Base-by-base conservation (phyloP, 345 rosid genomes). In the Iberis pinnata region DNA sequence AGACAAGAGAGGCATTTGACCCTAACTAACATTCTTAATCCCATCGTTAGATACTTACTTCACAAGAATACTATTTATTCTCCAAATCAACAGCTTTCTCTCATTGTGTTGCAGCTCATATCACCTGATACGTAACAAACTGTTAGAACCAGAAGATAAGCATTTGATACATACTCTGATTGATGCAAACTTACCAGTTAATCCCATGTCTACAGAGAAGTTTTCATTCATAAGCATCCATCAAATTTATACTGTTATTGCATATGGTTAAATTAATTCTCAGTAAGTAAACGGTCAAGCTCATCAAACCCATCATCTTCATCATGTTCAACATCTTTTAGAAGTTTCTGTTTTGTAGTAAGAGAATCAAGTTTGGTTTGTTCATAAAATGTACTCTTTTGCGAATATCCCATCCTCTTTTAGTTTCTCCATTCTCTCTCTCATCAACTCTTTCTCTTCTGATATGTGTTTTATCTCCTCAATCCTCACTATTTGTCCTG, bases 381-480 rank as follows among this genome's bases (percentile, higher is more conserved):
- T 16, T 68, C 69, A 65, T 73, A 61, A 32, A 80, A 75, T 41
- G 40, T 31, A 42, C 73, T 64, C 67, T 52, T 84, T 67, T 78
- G 74, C 49, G 9, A 60, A 58, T 72, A n/a, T 73, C 95, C 93
- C 88, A 32, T 72, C 58, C 62, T 67, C 95, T 27, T 56, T 52
- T 29, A 77, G 35, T 48, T 64, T 77, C 64, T 55, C 80, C 67
- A 77, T 29, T 56, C 18, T 64, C 33, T 75, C 78, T 19, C 79
- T 80, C 24, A 80, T 24, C 32, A 52, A 52, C 51, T 71, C 75
- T 68, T 68, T 69, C 32, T 73, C 79, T 22, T 69, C 70, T 9
- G 79, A 42, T 70, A 87, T 75, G 69, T 84, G 89, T 65, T 64
- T 68, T 61, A 90, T 70, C 67, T 78, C 65, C 48, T 73, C 71